Evolutionary conservation across 805 yeast species (phyloP).

Genomic region (Kodamaea leandrae): DNA sequence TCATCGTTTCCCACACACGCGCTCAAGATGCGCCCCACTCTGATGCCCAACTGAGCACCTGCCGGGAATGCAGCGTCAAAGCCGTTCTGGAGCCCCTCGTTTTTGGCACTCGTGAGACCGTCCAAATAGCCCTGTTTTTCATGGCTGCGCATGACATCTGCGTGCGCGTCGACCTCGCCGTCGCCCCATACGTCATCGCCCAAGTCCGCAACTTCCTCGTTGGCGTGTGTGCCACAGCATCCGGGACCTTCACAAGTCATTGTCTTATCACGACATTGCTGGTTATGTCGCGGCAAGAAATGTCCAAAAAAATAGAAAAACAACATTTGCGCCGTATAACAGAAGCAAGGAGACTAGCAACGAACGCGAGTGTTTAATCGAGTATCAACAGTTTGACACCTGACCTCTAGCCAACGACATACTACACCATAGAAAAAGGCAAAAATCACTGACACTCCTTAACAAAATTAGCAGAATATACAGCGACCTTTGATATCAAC

Average conservation of each 20-base stretch:
- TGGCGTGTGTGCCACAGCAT: not conserved
- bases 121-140: conserved; percentile 79
- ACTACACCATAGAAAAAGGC: too few relatives aligned
- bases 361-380: too few relatives aligned
- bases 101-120: conserved; percentile 71
- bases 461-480: too few relatives aligned
- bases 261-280: conserved; percentile 2
- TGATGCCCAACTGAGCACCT: conserved; percentile 69
- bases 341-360: too few relatives aligned
- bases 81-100: conserved; percentile 68
- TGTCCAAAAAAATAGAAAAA: not conserved
- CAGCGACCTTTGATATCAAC: too few relatives aligned
- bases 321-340: too few relatives aligned
- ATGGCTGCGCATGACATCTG: conserved; percentile 56
- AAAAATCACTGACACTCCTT: too few relatives aligned
- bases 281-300: conserved; percentile 2
- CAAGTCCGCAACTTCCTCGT: not conserved
- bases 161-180: conserved; percentile 22
- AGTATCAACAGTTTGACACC: too few relatives aligned
- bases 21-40: conserved; percentile 66
- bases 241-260: conserved; percentile 5
- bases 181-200: conserved; percentile 34
- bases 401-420: too few relatives aligned
- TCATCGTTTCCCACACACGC: conserved; percentile 26
- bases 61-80: conserved; percentile 76